Percentiles rank a stretch among this genome's conserved stretches.
Evolutionary conservation across 169 alveolate species (phyloP).

Genomic region (Theileria equi): DNA sequence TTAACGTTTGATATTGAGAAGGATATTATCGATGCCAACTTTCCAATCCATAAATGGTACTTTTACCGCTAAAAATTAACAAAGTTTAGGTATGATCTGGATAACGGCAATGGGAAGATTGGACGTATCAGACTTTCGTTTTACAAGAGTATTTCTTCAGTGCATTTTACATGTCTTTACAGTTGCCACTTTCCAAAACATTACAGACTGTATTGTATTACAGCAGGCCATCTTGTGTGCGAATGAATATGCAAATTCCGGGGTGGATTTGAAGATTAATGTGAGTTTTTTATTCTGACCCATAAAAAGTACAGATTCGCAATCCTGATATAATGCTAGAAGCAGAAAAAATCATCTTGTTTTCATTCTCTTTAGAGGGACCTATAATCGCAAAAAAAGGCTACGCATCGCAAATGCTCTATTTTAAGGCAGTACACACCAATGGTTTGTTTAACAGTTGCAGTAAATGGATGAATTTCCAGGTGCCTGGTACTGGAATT

Average conservation of each 20-base stretch:
- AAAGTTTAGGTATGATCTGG: constrained; percentile 23
- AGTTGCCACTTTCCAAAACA: constrained; percentile 17
- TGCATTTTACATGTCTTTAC: not conserved
- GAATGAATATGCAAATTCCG: constrained; percentile 42
- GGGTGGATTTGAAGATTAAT: constrained; percentile 13
- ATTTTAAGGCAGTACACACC: constrained; percentile 24
- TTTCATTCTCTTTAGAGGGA: constrained; percentile 59
- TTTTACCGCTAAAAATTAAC: not conserved
- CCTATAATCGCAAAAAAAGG: constrained; percentile 53
- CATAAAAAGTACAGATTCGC: constrained; percentile 10
- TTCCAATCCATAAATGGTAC: constrained; percentile 53
- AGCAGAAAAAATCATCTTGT: constrained; percentile 44
- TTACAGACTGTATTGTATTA: constrained; percentile 47
- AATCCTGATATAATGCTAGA: constrained; percentile 30
- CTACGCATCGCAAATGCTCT: constrained; percentile 56
- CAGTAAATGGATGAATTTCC: not conserved
- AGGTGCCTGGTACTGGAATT: constrained; percentile 60
- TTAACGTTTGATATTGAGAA: constrained; percentile 21
- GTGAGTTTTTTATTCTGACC: not conserved
- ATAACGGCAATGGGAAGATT: not conserved
- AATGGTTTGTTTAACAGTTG: not conserved
- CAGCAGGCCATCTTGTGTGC: constrained; percentile 59
- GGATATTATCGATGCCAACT: constrained; percentile 20
- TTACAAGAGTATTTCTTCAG: constrained; percentile 5
- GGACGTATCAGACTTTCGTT: constrained; percentile 45